A percentile compares a stretch with the other conserved stretches of the same genome.
Conservation (phyloP, 495 filamentous ascomycete genomes). For the Daldinia loculata region DNA sequence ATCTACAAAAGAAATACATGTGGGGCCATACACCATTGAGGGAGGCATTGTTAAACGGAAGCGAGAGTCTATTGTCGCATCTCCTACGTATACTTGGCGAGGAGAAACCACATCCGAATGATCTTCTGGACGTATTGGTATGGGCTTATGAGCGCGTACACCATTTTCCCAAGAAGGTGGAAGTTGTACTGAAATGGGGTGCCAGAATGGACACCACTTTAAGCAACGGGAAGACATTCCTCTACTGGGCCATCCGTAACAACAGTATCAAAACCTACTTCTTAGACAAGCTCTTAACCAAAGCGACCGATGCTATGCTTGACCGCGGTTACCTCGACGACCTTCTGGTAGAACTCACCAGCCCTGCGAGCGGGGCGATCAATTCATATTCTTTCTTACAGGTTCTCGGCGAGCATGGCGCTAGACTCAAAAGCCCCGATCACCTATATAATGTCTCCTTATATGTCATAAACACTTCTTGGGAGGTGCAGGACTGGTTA, state of each 20-base stretch:
- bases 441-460: background rate
- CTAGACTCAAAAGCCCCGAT: background rate
- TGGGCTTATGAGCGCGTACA: background rate
- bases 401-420: background rate
- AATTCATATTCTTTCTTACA: background rate
- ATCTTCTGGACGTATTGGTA: background rate
- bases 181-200: background rate
- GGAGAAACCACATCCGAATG: background rate
- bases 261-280: background rate
- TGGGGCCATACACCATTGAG: background rate
- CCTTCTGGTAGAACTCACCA: background rate
- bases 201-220: background rate
- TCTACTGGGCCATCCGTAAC: background rate
- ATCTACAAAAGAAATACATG: background rate
- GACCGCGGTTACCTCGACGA: background rate
- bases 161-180: background rate
- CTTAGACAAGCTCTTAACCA: background rate
- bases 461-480: background rate
- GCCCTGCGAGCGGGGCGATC: fast-evolving
- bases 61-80: background rate
- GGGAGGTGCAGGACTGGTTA: background rate
- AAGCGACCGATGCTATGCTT: background rate
- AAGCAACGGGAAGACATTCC: background rate
- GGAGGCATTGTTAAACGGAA: background rate
- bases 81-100: background rate